phyloP scores from a whole-genome alignment of 129 eudicot species.

The Tanacetum coccineum region DNA sequence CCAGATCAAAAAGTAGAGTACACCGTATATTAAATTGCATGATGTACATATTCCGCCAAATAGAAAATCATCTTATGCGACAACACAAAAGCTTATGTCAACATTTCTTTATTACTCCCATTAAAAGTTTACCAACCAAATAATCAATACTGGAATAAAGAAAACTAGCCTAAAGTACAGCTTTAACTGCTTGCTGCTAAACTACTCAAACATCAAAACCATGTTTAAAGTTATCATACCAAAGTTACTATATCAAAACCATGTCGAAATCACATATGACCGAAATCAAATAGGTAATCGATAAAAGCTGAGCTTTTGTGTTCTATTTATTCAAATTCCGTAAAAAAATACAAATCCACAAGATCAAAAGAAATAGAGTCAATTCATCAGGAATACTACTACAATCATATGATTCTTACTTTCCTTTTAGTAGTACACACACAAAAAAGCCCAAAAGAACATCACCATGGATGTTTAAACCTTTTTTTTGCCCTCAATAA shows the following conservation, averaged over 20 bases:
- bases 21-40: not conserved
- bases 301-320: constrained; percentile 24
- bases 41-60: too few species aligned
- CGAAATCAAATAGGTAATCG: constrained; percentile 16
- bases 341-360: constrained; percentile 46
- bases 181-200: not conserved
- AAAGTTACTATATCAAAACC: too few species aligned
- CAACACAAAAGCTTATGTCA: too few species aligned
- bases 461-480: constrained; percentile 28
- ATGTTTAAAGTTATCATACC: not conserved
- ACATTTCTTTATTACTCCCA: not conserved
- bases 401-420: constrained; percentile 34
- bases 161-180: too few species aligned
- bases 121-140: not conserved
- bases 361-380: constrained; percentile 39
- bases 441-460: constrained; percentile 22
- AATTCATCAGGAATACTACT: constrained; percentile 48
- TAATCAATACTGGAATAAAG: not conserved
- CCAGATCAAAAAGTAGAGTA: not conserved
- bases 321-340: constrained; percentile 42
- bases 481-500: constrained; percentile 27
- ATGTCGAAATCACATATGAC: too few species aligned
- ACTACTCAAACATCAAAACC: not conserved
- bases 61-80: too few species aligned
- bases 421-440: constrained; percentile 45